These are phyloP conservation scores for Xylariales sp. DNA, from an alignment of 2,329 filamentous ascomycete species.

Conservation along the genomic window DNA sequence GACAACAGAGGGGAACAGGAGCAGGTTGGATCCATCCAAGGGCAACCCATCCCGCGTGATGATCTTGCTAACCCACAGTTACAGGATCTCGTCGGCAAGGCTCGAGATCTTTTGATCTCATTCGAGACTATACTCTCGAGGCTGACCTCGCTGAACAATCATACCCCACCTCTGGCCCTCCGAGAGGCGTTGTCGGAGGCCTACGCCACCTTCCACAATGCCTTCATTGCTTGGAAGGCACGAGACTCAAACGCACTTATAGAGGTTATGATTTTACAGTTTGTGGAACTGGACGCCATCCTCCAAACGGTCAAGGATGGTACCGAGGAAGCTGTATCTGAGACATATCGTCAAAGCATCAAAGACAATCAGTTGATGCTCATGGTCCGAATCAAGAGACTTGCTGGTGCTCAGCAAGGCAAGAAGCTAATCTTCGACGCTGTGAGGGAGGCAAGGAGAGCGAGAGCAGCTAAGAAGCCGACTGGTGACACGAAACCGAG, in stretches of 20 bases:
- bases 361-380: slow-evolving; percentile 76
- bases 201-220: slow-evolving; percentile 70
- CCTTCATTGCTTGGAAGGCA: slow-evolving; percentile 80
- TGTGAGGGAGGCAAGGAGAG: slow-evolving; percentile 65
- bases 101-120: slow-evolving; percentile 69
- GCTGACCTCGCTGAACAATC: slow-evolving; percentile 61
- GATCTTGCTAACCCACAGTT: slow-evolving; percentile 58
- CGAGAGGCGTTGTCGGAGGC: slow-evolving; percentile 60
- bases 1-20: slow-evolving; percentile 57
- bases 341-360: slow-evolving; percentile 75
- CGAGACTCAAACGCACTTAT: slow-evolving; percentile 73
- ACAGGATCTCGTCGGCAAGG: slow-evolving; percentile 71
- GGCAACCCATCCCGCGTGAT: slow-evolving; percentile 41
- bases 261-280: slow-evolving; percentile 81
- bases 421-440: slow-evolving; percentile 71
- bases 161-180: slow-evolving; percentile 59
- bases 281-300: slow-evolving; percentile 78
- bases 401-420: slow-evolving; percentile 67
- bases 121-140: slow-evolving; percentile 71
- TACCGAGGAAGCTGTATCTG: slow-evolving; percentile 66
- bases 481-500: slow-evolving; percentile 68
- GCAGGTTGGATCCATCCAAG: slow-evolving; percentile 42
- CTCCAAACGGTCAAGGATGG: slow-evolving; percentile 79
- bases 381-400: slow-evolving; percentile 72
- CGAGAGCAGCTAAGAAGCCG: slow-evolving; percentile 59